Percentiles rank a stretch among this genome's conserved stretches.
Conservation (phyloP, 805 yeast genomes). For the Kodamaea restingae region DNA sequence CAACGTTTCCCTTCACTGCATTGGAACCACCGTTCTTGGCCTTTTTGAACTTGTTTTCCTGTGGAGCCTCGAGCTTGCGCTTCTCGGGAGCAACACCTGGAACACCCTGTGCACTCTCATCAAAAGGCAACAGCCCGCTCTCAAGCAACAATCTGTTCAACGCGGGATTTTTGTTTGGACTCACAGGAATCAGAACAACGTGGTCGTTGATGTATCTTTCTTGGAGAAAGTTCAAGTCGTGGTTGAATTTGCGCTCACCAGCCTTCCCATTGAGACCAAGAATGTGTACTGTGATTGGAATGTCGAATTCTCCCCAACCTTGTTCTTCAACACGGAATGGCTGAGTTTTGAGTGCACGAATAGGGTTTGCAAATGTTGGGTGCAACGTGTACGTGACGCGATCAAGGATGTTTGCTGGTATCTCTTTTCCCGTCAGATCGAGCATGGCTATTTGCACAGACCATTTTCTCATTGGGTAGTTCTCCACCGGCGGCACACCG, state of each 20-base stretch:
- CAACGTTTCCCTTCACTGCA: slow-evolving; percentile 71
- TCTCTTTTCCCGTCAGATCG: slow-evolving; percentile 74
- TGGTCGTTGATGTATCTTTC: slow-evolving; percentile 78
- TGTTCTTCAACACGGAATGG: slow-evolving; percentile 88
- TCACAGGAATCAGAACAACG: slow-evolving; percentile 60
- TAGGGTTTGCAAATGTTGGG: slow-evolving; percentile 92
- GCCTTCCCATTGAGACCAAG: slow-evolving; percentile 64
- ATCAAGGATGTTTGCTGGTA: slow-evolving; percentile 85
- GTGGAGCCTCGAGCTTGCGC: slow-evolving; percentile 13
- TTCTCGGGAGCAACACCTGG: slow-evolving; percentile 16
- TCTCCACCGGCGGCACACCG: slow-evolving; percentile 80
- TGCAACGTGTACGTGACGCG: slow-evolving; percentile 90
- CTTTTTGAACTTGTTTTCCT: slow-evolving; percentile 39
- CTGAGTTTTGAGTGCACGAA: slow-evolving; percentile 69
- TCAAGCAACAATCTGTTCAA: slow-evolving; percentile 71
- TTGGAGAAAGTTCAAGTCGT: slow-evolving; percentile 82
- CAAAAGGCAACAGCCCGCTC: slow-evolving; percentile 72
- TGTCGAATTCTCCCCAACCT: slow-evolving; percentile 98
- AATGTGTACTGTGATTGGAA: slow-evolving; percentile 71
- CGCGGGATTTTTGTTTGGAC: slow-evolving; percentile 58
- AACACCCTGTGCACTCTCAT: slow-evolving; percentile 29
- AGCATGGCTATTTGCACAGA: slow-evolving; percentile 70
- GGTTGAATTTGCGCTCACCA: slow-evolving; percentile 83
- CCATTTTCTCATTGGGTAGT: slow-evolving; percentile 95
- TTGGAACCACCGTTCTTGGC: slow-evolving; percentile 44